phyloP scores from a whole-genome alignment of 805 yeast species.

The Wickerhamomyces sydowiorum region DNA sequence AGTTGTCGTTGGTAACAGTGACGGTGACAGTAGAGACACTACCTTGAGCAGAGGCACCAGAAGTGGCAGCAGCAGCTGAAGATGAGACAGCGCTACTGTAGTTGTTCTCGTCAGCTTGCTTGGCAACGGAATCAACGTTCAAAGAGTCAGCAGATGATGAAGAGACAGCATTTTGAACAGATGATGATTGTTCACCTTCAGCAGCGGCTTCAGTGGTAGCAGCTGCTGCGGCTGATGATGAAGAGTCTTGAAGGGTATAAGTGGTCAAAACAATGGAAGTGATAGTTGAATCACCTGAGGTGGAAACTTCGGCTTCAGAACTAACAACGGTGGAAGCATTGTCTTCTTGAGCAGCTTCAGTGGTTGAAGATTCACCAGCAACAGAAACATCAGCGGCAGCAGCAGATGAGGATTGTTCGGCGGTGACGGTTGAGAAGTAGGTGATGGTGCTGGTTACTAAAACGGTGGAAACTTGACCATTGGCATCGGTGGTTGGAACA shows the following conservation, averaged over 20 bases:
- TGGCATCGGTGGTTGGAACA: constrained; percentile 17
- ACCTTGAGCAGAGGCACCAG: constrained; percentile 3
- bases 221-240: constrained; percentile 1
- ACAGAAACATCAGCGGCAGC: constrained; percentile 1
- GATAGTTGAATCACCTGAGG: not conserved
- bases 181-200: not conserved
- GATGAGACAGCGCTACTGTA: not conserved
- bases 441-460: constrained; percentile 10
- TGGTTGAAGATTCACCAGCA: constrained; percentile 3
- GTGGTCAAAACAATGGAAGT: constrained; percentile 5
- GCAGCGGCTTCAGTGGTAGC: not conserved
- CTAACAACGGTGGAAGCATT: not conserved
- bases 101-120: not conserved
- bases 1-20: constrained; percentile 17
- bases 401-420: not conserved
- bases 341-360: constrained; percentile 2
- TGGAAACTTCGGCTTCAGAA: not conserved
- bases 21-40: constrained; percentile 13
- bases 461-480: constrained; percentile 13
- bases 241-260: constrained; percentile 3
- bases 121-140: not conserved
- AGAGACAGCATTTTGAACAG: constrained; percentile 1
- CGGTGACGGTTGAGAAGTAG: constrained; percentile 16
- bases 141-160: not conserved
- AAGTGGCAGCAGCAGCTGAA: constrained; percentile 2